Conservation (phyloP, 164 flowering plant species). For the Protea cynaroides region DNA sequence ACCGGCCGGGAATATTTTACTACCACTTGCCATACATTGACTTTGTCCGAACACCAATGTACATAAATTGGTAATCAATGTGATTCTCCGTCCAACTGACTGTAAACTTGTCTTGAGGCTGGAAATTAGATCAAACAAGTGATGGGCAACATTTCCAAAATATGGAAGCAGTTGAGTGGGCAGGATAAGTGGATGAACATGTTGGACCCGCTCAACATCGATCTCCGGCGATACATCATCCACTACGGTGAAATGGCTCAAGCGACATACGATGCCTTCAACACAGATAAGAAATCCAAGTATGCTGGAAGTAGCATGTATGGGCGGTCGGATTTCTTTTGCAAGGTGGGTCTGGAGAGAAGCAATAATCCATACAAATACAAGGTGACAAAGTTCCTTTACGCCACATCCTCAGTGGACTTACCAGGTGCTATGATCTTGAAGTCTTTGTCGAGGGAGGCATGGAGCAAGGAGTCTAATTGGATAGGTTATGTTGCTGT, state of each 20-base stretch:
- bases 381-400: constrained; percentile 32
- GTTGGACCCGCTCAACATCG: constrained; percentile 50
- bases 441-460: constrained; percentile 32
- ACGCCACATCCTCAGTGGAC: constrained; percentile 29
- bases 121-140: no score
- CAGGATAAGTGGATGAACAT: constrained; percentile 41
- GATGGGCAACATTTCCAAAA: constrained; percentile 17
- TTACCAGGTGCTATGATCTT: constrained; percentile 37
- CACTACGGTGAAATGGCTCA: constrained; percentile 44
- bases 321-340: constrained; percentile 19
- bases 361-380: constrained; percentile 21
- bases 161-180: constrained; percentile 54
- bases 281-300: constrained; percentile 24
- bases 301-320: constrained; percentile 37
- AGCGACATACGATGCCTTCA: constrained; percentile 42
- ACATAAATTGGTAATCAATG: no score
- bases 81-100: no score
- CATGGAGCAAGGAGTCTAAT: constrained; percentile 41
- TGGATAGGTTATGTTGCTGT: constrained; percentile 59
- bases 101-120: no score
- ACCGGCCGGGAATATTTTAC: no score
- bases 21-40: no score
- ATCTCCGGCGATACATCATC: constrained; percentile 44
- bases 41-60: no score
- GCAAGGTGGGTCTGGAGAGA: constrained; percentile 17